These are phyloP conservation scores for Ascochyta rabiei DNA, from an alignment of 2,329 filamentous ascomycete genomes.

Conservation along the genomic window DNA sequence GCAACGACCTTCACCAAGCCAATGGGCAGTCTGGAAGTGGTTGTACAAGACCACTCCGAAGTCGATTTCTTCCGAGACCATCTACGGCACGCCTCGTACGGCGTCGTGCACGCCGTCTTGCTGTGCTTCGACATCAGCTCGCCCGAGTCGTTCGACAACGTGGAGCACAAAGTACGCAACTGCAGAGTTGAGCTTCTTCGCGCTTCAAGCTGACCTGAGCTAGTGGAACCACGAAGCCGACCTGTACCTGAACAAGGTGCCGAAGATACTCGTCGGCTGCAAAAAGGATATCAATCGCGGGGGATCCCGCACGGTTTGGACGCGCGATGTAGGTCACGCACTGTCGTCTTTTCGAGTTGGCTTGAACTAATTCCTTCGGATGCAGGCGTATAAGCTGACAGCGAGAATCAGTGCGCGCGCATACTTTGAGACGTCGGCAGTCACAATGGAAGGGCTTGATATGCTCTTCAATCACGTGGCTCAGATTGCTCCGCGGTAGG, in stretches of 20 bases:
- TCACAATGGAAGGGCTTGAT: conserved; percentile 13
- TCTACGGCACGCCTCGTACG: neutral
- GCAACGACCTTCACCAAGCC: neutral
- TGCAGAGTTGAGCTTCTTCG: neutral
- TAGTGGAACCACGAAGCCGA: conserved; percentile 23
- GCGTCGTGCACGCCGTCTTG: conserved; percentile 14
- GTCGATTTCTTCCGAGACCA: neutral
- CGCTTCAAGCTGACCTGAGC: neutral
- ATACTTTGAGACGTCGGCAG: conserved; percentile 26
- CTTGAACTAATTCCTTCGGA: neutral
- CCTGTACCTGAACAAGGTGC: conserved; percentile 12
- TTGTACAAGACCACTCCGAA: neutral
- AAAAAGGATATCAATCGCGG: conserved; percentile 16
- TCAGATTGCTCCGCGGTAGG: neutral
- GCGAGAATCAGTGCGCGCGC: conserved; percentile 18
- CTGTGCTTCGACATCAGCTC: conserved; percentile 25
- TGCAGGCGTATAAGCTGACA: conserved; percentile 21
- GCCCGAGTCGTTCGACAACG: conserved; percentile 16
- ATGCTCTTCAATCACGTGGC: conserved; percentile 22
- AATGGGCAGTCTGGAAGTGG: neutral
- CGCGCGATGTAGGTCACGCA: neutral
- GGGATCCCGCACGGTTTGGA: conserved; percentile 2
- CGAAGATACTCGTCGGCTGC: conserved; percentile 25
- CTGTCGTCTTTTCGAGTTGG: neutral
- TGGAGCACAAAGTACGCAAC: conserved; percentile 12